Conservation (phyloP, 176 grass and related monocot species). For the Avena sativa region DNA sequence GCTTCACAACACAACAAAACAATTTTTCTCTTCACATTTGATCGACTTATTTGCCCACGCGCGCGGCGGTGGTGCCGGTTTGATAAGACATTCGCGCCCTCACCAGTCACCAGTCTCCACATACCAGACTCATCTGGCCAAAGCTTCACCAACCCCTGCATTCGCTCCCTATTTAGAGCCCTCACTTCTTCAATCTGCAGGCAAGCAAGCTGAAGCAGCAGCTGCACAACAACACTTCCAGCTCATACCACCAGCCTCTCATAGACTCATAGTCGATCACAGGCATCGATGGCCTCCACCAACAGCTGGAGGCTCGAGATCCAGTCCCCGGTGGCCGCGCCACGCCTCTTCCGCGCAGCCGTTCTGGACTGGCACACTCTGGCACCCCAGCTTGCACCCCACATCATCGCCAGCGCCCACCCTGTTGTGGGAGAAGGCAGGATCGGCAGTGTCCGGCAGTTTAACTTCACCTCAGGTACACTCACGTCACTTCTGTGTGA, state of each 20-base stretch:
- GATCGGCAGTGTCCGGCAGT: constrained; percentile 68
- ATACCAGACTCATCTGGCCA: background rate
- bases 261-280: background rate
- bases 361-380: constrained; percentile 79
- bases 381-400: constrained; percentile 57
- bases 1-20: background rate
- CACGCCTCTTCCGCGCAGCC: constrained; percentile 69
- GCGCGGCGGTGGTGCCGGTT: background rate
- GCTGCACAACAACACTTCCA: background rate
- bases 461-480: constrained; percentile 78
- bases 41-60: background rate
- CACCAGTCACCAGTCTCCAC: background rate
- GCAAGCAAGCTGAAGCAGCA: constrained; percentile 25
- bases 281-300: constrained; percentile 35
- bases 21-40: background rate
- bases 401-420: constrained; percentile 58
- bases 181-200: background rate
- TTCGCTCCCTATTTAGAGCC: constrained; percentile 43
- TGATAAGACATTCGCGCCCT: background rate
- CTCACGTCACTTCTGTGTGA: background rate
- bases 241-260: background rate
- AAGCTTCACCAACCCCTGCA: constrained; percentile 14
- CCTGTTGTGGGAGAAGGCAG: constrained; percentile 50
- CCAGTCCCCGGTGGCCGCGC: constrained; percentile 43
- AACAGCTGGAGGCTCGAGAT: constrained; percentile 63